These are phyloP conservation scores for Firmiana major DNA, from an alignment of 345 rosid species.

Conservation along the genomic window DNA sequence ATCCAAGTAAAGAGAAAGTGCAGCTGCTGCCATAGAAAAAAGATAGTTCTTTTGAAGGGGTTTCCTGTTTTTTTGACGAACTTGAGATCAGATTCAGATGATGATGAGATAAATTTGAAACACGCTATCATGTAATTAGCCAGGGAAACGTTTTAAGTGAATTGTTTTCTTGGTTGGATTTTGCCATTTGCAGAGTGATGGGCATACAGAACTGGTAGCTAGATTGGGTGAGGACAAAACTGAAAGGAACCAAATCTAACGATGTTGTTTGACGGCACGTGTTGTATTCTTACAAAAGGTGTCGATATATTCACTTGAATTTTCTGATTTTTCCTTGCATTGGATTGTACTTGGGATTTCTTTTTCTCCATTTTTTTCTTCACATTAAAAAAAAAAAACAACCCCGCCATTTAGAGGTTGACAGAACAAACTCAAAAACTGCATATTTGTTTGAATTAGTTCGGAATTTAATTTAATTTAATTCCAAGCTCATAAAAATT, in stretches of 20 bases:
- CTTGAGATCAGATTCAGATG: neutral
- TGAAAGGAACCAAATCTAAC: neutral
- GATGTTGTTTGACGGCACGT: neutral
- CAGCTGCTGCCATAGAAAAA: slow-evolving; percentile 45
- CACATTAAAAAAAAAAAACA: no score
- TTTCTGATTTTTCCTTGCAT: no score
- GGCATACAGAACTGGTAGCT: neutral
- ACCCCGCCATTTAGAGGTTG: no score
- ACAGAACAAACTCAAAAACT: no score
- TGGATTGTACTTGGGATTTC: no score
- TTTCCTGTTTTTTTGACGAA: neutral
- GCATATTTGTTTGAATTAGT: no score
- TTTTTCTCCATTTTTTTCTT: no score
- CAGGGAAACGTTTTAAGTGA: neutral
- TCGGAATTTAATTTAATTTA: no score
- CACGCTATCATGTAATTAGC: neutral
- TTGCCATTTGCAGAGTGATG: neutral
- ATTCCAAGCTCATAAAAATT: no score
- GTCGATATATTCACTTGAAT: no score
- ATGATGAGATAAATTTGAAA: neutral
- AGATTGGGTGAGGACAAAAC: neutral
- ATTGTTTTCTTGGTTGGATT: neutral
- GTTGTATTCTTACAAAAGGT: no score
- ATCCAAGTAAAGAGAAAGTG: slow-evolving; percentile 44
- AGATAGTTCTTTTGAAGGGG: neutral